A percentile compares a stretch with the other conserved stretches of the same genome.
phyloP scores from a whole-genome alignment of 805 yeast genomes.

The Saturnispora sekii region DNA sequence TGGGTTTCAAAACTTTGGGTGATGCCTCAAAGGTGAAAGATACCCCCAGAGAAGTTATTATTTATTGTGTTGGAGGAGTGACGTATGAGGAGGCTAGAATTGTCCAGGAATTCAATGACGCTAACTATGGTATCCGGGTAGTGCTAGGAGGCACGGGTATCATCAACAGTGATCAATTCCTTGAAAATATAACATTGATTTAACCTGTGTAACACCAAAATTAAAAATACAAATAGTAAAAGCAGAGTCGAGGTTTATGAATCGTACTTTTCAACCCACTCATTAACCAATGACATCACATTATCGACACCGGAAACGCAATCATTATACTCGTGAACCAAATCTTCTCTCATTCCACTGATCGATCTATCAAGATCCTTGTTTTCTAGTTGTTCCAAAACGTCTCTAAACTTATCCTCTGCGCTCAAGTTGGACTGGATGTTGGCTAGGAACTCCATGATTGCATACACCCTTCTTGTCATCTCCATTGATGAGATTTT shows the following conservation, averaged over 20 bases:
- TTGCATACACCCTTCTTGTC: slow-evolving; percentile 81
- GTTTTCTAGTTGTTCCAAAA: slow-evolving; percentile 17
- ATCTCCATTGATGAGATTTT: slow-evolving; percentile 71
- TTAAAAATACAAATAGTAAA: background rate
- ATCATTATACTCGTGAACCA: slow-evolving; percentile 44
- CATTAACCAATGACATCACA: slow-evolving; percentile 57
- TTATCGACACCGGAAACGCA: slow-evolving; percentile 61
- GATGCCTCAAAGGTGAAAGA: slow-evolving; percentile 15
- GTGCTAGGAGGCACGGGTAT: slow-evolving; percentile 77
- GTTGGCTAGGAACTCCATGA: slow-evolving; percentile 81
- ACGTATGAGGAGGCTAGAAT: slow-evolving; percentile 89
- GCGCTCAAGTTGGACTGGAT: slow-evolving; percentile 75
- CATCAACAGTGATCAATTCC: slow-evolving; percentile 35
- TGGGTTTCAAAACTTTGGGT: slow-evolving; percentile 11
- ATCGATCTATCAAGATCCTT: slow-evolving; percentile 28
- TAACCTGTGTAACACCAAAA: background rate
- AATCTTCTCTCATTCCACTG: slow-evolving; percentile 25
- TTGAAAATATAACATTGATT: slow-evolving; percentile 20
- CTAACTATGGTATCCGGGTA: slow-evolving; percentile 49
- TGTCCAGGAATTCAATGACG: slow-evolving; percentile 57
- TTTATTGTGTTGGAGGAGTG: slow-evolving; percentile 77
- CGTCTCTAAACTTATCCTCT: slow-evolving; percentile 52
- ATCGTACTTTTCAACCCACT: slow-evolving; percentile 68
- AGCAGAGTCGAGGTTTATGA: slow-evolving; percentile 25
- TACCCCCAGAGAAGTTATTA: slow-evolving; percentile 51